Base-by-base conservation (phyloP, 208 protist genomes). In the Leishmania major region DNA sequence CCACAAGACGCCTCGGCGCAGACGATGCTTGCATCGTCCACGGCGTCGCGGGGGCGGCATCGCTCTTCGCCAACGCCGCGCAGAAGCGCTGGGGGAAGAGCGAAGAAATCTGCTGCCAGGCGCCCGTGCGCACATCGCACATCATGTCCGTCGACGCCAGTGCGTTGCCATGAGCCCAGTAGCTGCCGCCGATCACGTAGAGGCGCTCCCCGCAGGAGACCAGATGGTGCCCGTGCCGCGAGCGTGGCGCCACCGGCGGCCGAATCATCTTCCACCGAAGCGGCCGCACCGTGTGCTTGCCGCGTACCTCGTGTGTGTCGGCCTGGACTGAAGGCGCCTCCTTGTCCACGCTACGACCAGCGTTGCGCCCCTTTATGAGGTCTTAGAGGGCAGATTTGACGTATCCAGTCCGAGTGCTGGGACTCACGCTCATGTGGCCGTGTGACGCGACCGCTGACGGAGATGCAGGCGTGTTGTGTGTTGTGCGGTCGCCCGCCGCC, bases 201-300 rank as follows among this genome's bases (percentile, higher is more conserved):
- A 94, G 73, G 35, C 77, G 70, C 35, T 87, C 53, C 51, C 77
- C 84, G 45, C 76, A 87, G 60, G 81, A 91, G 13, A 95, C 71
- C 55, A 95, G 91, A 40, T 87, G 80, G 67, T 95, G 89, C 4
- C 92, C 92, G 75, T 93, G 90, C 8, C 92, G 89, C 0, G 80
- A 85, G 72, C 88, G 86, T 3, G 90, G 89, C 25, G 81, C 85
- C 28, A 90, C 84, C 35, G 31, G 35, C 13, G 82, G 83, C 5
- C 82, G 76, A 2, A 93, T 53, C 28, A 17, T 6, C 37, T 81
- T 73, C 88, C 90, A 93, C 35, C 79, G 84, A 73, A 93, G 84
- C 3, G 87, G 80, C 0, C 80, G 85, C 31, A 84, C 75, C 3
- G 77, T 88, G 72, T 84, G 77, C 77, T 87, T 87, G 43, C 87